These are phyloP conservation scores for Carex scoparia DNA, from an alignment of 176 grass and related monocot genomes.

Conservation along the genomic window DNA sequence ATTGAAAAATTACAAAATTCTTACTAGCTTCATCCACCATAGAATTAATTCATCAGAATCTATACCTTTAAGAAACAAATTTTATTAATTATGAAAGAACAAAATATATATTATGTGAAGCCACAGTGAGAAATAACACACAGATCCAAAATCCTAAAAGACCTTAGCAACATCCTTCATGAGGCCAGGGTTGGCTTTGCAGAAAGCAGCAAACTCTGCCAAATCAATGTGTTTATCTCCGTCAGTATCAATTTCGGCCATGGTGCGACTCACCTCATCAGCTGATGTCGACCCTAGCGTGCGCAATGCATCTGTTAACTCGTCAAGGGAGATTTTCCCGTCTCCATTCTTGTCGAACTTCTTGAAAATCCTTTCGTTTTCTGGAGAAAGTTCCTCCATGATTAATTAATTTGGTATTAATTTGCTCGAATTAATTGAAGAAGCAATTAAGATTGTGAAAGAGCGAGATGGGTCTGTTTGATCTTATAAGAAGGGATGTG, in stretches of 20 bases:
- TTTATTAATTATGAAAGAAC: not conserved
- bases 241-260: conserved; percentile 92
- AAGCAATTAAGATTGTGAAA: not conserved
- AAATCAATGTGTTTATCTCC: conserved; percentile 84
- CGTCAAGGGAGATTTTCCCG: conserved; percentile 75
- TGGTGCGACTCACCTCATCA: conserved; percentile 82
- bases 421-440: not conserved
- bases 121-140: not conserved
- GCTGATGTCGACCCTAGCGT: conserved; percentile 66
- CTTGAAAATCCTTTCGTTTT: conserved; percentile 85
- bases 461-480: not conserved
- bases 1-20: not conserved
- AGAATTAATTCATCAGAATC: not conserved
- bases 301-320: conserved; percentile 71
- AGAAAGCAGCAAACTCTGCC: conserved; percentile 76
- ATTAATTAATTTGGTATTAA: not conserved
- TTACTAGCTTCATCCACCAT: not conserved
- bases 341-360: conserved; percentile 75
- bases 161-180: conserved; percentile 94
- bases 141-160: conserved; percentile 38
- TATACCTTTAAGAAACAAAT: not conserved
- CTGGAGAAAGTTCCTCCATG: conserved; percentile 26
- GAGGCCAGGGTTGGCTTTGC: conserved; percentile 77
- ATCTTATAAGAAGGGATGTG: not conserved
- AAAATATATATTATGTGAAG: conserved; percentile 9